Base-by-base conservation (phyloP, 2,329 filamentous ascomycete genomes). In the Zymoseptoria brevis region DNA sequence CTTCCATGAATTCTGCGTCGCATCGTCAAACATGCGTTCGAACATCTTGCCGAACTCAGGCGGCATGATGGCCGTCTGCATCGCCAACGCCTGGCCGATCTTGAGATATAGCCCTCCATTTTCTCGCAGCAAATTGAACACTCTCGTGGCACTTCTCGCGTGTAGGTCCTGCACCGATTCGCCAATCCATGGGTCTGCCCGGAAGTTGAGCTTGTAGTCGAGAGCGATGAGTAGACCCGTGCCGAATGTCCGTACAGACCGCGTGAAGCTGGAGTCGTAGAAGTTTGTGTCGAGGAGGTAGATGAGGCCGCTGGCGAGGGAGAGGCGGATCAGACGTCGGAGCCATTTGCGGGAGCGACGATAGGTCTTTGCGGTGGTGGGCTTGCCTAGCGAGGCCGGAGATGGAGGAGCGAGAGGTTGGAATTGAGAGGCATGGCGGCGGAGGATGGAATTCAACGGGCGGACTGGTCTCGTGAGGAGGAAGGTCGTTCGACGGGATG, bases 31-130 rank as follows among this genome's bases (percentile, higher is more conserved):
- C 90, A 99, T 96, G 69, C 88, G 83, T 21, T 87, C 81, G 72
- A 99, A 99, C 91, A 96, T 97, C 69, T 87, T 86, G 78, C 96
- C 91, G 68, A 97, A 97, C 74, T 96, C 91, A 0, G 92, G 89
- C 24, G 94, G 94, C 62, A 99, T 77, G 24, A 97, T 86, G 0
- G 93, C 93, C 66, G 89, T 93, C 79, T 99, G 94, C 94, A 97
- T 97, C 13, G 93, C 94, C 66, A 99, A 93, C 4, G 94, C 94
- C 79, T 99, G 94, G 0, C 94, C 94, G 60, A 99, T 96, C 81
- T 99, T 99, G 71, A 97, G 80, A 72, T 97, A 99, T 19, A 99
- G 76, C 0, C 94, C 94, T 61, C 94, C 93, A 80, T 99, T 99
- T 57, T 83, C 79, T 24, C 89, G 83, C 65, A 97, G 80, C 62